These are phyloP conservation scores for Collybia sordida DNA, from an alignment of 768 basidiomycete species.

Conservation along the genomic window DNA sequence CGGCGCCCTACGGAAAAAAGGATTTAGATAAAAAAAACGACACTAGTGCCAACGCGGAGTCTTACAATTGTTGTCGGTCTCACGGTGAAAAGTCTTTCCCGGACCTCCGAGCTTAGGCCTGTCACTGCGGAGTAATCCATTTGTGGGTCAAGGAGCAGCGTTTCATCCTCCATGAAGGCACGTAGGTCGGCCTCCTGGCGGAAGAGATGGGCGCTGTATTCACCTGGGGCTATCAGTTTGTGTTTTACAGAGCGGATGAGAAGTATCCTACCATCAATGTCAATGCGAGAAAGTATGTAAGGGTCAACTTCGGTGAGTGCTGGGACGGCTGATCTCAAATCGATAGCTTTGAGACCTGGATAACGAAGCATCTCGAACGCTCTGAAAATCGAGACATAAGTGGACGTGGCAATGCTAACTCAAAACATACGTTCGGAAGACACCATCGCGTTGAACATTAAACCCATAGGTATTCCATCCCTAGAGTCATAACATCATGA, in stretches of 20 bases:
- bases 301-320: constrained; percentile 50
- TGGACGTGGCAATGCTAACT: background rate
- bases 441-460: constrained; percentile 43
- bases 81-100: constrained; percentile 57
- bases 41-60: constrained; percentile 17
- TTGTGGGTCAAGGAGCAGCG: constrained; percentile 61
- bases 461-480: constrained; percentile 43
- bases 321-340: constrained; percentile 46
- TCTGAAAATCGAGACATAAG: constrained; percentile 35
- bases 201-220: constrained; percentile 58
- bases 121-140: constrained; percentile 67
- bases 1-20: constrained; percentile 63
- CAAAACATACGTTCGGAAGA: constrained; percentile 36
- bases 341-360: constrained; percentile 45
- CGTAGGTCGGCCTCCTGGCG: constrained; percentile 78
- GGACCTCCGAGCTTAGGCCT: constrained; percentile 77
- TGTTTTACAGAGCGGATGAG: background rate
- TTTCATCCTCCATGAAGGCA: constrained; percentile 75
- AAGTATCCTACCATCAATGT: constrained; percentile 61
- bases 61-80: constrained; percentile 68
- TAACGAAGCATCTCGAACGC: constrained; percentile 74
- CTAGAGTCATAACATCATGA: constrained; percentile 12
- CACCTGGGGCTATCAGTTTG: constrained; percentile 36
- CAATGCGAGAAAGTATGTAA: constrained; percentile 55
- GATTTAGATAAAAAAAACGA: too few species aligned